Base-by-base conservation (phyloP, 768 basidiomycete species). In the Lactarius hatsudake region DNA sequence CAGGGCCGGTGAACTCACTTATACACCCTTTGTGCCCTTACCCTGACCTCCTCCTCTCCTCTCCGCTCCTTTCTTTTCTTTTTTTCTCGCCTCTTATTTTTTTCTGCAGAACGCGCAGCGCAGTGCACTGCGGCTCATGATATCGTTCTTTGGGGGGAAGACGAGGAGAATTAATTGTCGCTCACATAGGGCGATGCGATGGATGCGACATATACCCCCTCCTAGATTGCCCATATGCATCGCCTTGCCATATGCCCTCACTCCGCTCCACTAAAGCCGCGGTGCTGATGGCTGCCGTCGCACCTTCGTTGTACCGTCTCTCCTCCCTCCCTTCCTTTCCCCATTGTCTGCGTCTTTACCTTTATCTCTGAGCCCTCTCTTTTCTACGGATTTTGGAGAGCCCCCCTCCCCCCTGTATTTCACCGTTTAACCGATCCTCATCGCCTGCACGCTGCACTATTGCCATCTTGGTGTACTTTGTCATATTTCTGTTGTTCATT, bases 381-480 rank as follows among this genome's bases (percentile, higher is more conserved):
- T 66, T 57, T 53, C 40, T 57, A 51, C 40, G 62, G 66, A 43
- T 42, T 51, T 38, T 54, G 66, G 57, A 67, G 66, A 63, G 30
- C 23, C 32, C 20, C 65, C n/a, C 26, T 42, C 28, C 65, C n/a
- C 34, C 34, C 48, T 59, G 30, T 59, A 61, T 48, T 38, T 10
- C 42, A 20, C 20, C 42, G 36, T 40, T 20, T 34, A 20, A 17
- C 59, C 23, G 53, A 60, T 60, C 63, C 23, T 15, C 66, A 67
- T 59, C 40, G 23, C 58, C 28, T 34, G 23, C 58, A 67, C 51
- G 53, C 53, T 54, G 62, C 66, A 67, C 51, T 67, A 60, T 54
- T 63, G 48, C 62, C 34, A 63, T 63, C 66, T 59, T 63, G 40
- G 62, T 68, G 67, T 68, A 68, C 62, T 64, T 20, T 32, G 20